Base-by-base conservation (phyloP, 2,329 filamentous ascomycete genomes). In the Xylariomycetidae sp. region DNA sequence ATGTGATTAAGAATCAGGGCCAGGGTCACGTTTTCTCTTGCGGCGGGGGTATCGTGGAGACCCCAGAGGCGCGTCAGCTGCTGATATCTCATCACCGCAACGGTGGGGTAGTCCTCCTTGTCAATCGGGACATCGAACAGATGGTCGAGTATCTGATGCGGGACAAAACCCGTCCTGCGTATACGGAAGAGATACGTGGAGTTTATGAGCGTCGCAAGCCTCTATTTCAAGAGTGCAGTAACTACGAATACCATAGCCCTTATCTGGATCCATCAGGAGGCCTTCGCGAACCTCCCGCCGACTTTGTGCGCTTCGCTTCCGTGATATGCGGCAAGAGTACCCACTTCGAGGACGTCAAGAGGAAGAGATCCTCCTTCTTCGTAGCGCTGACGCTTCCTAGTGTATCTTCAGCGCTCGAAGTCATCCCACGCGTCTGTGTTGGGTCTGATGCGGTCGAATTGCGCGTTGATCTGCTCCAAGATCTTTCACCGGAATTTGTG, bases 391-490 rank as follows among this genome's bases (percentile, higher is more conserved):
- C 92, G 1, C 68, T 92, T 32, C 86, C 89, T 2, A 77, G 86
- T 46, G 66, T 97, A 12, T 66, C 73, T 9, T 65, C 75, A 14
- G 76, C 81, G 18, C 57, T 78, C 7, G 69, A 80, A 14, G 65
- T 82, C 17, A 69, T 98, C 27, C 79, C 82, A 2, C 69, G 78
- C 32, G 82, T 88, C 27, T 79, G 84, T 10, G 80, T 94, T 25
- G 92, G 92, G 4, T 85, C 86, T 6, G 90, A 98, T 62, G 92
- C 90, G 3, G 87, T 97, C 9, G 92, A 98, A 61, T 65, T 98
- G 32, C 80, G 92, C n/a, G 86, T 95, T 4, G 92, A 98, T 61
- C 67, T 98, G 26, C 73, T 98, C 12, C 74, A 84, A 41, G 85
- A 96, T 51, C 77, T 80, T 5, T 70, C 78, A 4, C 63, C 79